Base-by-base conservation (phyloP, 169 alveolate species). In the Theileria equi region DNA sequence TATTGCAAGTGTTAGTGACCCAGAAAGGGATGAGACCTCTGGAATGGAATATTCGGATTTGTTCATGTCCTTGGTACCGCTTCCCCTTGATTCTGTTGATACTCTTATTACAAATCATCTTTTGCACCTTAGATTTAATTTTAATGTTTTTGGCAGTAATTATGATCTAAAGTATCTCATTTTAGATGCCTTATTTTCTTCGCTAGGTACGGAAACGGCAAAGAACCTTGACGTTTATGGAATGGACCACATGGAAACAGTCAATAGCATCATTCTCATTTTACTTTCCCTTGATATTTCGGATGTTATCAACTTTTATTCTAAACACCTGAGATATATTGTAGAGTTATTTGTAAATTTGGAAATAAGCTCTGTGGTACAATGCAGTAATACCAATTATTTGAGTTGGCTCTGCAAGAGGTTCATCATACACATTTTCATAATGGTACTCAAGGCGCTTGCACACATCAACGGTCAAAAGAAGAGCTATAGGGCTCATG, bases 351-450 rank as follows among this genome's bases (percentile, higher is more conserved):
- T n/a, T n/a, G n/a, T n/a, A n/a, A n/a, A n/a, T n/a, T n/a, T n/a
- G n/a, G 45, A 38, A 38, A 38, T 38, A 13, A 38, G 13, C 19
- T 13, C 13, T 13, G 13, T 38, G 13, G n/a, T 13, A 38, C 13
- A 38, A 13, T 38, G 45, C n/a, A 13, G 19, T 17, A 21, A 26
- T 1, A 21, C 28, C 1, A 59, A 43, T 21, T 59, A 59, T 16
- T 53, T 43, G 13, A 17, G 44, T 8, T 59, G 69, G 69, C 43
- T 53, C 17, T 43, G 62, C 16, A 48, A 62, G 25, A 29, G 11
- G 73, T 62, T 25, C 7, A 5, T n/a, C 19, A 53, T 40, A 25
- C 28, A 7, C 5, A 25, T 40, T 3, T 66, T 48, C 7, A 5
- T 21, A 13, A 13, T 17, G 10, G 28, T 47, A 29, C 25, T 50